phyloP scores from a whole-genome alignment of 768 basidiomycete genomes.

The Pholiota conissans region DNA sequence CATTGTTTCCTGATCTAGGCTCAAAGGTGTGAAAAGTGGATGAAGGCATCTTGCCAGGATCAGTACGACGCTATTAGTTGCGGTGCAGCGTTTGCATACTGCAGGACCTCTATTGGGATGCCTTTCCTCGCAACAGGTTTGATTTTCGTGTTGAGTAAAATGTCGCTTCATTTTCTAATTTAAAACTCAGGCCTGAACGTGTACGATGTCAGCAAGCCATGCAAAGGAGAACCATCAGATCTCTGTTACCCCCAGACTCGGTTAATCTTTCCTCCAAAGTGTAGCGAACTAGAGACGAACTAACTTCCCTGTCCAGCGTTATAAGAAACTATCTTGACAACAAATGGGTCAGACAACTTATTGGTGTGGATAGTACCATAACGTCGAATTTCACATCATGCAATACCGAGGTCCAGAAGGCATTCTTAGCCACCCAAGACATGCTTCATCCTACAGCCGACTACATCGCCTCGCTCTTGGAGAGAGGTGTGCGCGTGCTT shows the following conservation, averaged over 20 bases:
- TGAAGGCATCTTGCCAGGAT: constrained; percentile 59
- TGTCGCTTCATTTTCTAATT: not conserved
- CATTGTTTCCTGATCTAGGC: constrained; percentile 35
- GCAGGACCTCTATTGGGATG: constrained; percentile 48
- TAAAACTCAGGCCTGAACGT: constrained; percentile 43
- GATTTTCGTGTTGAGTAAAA: constrained; percentile 11
- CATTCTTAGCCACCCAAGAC: constrained; percentile 51
- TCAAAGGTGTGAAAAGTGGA: constrained; percentile 60
- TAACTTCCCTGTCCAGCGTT: constrained; percentile 32
- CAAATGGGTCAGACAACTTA: constrained; percentile 46
- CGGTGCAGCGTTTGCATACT: constrained; percentile 61
- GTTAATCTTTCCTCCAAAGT: no score
- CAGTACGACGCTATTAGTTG: constrained; percentile 67
- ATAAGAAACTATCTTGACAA: constrained; percentile 65
- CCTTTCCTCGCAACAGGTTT: constrained; percentile 41
- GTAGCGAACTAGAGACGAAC: no score
- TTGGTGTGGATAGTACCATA: constrained; percentile 62
- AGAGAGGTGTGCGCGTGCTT: constrained; percentile 67
- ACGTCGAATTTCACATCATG: constrained; percentile 35
- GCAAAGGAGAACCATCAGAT: constrained; percentile 46
- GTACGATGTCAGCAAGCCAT: constrained; percentile 70
- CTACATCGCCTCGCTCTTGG: constrained; percentile 67
- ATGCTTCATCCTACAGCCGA: constrained; percentile 42
- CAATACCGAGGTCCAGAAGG: constrained; percentile 37
- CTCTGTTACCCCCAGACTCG: constrained; percentile 61